Evolutionary conservation across 2,329 filamentous ascomycete species (phyloP).

Genomic region (Rhynchosporium agropyri): DNA sequence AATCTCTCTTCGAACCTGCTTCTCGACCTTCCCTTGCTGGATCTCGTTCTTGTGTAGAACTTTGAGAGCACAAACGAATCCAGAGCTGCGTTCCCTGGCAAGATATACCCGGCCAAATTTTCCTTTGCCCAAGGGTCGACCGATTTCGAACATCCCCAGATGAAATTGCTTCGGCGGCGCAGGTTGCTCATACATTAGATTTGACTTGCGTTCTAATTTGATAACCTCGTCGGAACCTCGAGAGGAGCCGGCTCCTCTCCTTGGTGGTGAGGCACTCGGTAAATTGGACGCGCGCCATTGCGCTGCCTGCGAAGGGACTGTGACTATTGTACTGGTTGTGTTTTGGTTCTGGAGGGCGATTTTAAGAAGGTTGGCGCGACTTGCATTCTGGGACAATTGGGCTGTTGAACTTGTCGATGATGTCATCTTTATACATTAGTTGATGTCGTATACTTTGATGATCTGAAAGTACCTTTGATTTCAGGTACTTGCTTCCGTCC

Average conservation of each 20-base stretch:
- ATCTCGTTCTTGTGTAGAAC: conserved; percentile 74
- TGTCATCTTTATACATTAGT: conserved; percentile 32
- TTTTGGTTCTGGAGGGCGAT: conserved; percentile 80
- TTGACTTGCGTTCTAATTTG: conserved; percentile 54
- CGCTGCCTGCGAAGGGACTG: conserved; percentile 66
- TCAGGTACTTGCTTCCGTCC: conserved; percentile 63
- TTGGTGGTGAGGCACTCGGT: conserved; percentile 52
- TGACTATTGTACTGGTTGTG: conserved; percentile 66
- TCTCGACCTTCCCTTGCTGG: conserved; percentile 68
- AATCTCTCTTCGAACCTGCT: conserved; percentile 72
- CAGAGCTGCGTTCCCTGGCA: conserved; percentile 66
- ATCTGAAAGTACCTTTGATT: conserved; percentile 68
- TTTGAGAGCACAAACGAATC: conserved; percentile 73
- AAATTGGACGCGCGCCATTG: conserved; percentile 53
- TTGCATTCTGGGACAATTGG: conserved; percentile 55
- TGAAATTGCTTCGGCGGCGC: conserved; percentile 65
- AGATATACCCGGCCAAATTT: conserved; percentile 76
- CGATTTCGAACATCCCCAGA: conserved; percentile 76
- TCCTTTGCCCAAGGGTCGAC: conserved; percentile 71
- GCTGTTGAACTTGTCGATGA: conserved; percentile 37
- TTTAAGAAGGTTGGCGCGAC: conserved; percentile 82
- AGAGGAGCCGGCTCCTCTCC: conserved; percentile 50
- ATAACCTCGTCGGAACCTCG: conserved; percentile 53
- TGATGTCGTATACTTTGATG: conserved; percentile 42
- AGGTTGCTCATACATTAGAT: conserved; percentile 59